Conservation (phyloP, 1,139 yeast genomes). For the Yamadazyma aaseri region DNA sequence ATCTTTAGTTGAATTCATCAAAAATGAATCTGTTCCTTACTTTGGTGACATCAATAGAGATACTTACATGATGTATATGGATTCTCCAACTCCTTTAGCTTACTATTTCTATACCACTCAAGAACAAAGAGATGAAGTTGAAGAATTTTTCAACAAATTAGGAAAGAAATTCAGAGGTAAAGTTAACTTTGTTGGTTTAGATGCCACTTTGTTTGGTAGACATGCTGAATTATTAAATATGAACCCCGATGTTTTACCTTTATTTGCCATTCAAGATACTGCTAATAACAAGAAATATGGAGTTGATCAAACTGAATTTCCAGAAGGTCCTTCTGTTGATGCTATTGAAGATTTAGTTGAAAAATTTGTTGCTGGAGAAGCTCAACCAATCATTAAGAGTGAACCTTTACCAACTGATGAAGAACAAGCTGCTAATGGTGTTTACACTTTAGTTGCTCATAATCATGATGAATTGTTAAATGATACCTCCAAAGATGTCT, state of each 20-base stretch:
- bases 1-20: slow-evolving; percentile 54
- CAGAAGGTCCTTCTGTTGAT: slow-evolving; percentile 36
- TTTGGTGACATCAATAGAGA: slow-evolving; percentile 89
- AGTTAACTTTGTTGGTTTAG: slow-evolving; percentile 84
- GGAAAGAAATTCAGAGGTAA: slow-evolving; percentile 79
- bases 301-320: slow-evolving; percentile 45
- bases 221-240: slow-evolving; percentile 89
- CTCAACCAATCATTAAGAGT: slow-evolving; percentile 75
- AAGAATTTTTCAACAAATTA: slow-evolving; percentile 53
- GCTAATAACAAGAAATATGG: slow-evolving; percentile 73
- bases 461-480: slow-evolving; percentile 71
- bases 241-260: slow-evolving; percentile 79
- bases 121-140: slow-evolving; percentile 62
- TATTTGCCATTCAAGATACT: slow-evolving; percentile 83
- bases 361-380: slow-evolving; percentile 61
- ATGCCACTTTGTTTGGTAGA: slow-evolving; percentile 76
- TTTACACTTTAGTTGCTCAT: slow-evolving; percentile 78
- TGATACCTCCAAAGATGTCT: slow-evolving; percentile 76
- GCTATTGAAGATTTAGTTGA: slow-evolving; percentile 60
- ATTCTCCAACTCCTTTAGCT: slow-evolving; percentile 73
- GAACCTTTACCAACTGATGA: slow-evolving; percentile 73
- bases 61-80: slow-evolving; percentile 75
- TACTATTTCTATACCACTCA: slow-evolving; percentile 78
- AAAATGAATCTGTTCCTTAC: slow-evolving; percentile 74
- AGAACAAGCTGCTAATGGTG: slow-evolving; percentile 71